Evolutionary conservation across 176 grass and related monocot genomes (phyloP), one percentile per base, ranked within the genome.

Genomic region (Paspalum notatum): DNA sequence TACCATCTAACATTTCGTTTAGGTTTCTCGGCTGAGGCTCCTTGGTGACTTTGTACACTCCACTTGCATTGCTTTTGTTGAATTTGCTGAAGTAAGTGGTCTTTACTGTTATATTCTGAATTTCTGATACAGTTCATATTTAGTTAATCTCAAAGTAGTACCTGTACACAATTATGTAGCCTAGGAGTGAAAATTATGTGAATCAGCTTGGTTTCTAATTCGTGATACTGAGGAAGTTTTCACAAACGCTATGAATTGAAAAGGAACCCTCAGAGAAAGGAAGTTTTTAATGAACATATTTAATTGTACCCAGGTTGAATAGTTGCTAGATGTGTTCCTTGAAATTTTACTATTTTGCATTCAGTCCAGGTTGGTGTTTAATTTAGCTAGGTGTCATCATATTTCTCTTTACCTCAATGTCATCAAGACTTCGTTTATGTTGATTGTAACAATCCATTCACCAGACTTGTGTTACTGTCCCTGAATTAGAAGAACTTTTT

Each of bases 41-140:
- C 91, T 98, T 87, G 92, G 92, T 65, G 95, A 98, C 85, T 92
- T 85, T 69, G 82, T 94, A 63, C 95, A 98, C 71, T 94, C 90
- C 51, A 94, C 92, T 32, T 89, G 90, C 74, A 98, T 98, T 89
- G 95, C 92, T 20, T 98, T 98, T 87, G 92, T 98, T 85, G 95
- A 94, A 79, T 97, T 94, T 89, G 83, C 78, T 89, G 88, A 86
- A 61, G 95, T 98, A 83, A 97, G 87, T 84, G 21, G n/a, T 73
- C 26, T 74, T 71, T 21, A 21, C 44, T 52, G 24, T 16, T 82
- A 43, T 67, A 68, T 20, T 59, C 1, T 32, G 1, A 32, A 32
- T 32, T 32, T 32, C 62, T 72, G 9, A 63, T 77, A 24, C 52
- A 20, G 48, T 47, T 52, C n/a, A n/a, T n/a, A n/a, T 77, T 64